These are phyloP conservation scores for Trypanosoma scelopori DNA, from an alignment of 208 protist genomes.

Conservation along the genomic window DNA sequence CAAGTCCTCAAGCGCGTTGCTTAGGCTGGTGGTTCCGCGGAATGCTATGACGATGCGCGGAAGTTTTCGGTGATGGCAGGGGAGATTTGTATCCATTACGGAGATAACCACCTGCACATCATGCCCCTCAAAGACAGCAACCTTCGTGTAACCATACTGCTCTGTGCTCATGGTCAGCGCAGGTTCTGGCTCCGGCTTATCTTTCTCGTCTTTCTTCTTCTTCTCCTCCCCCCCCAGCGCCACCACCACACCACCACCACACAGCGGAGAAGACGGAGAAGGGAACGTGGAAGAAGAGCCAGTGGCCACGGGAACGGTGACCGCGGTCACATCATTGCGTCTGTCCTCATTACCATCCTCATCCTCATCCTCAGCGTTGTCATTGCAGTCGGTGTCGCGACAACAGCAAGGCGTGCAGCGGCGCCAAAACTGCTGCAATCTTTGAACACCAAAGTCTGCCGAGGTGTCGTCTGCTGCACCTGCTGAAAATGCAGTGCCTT, in stretches of 20 bases:
- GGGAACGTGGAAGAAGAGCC: too few relatives aligned
- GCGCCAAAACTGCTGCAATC: conserved; percentile 16
- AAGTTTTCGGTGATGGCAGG: conserved; percentile 38
- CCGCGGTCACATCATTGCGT: neutral
- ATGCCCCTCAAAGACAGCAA: conserved; percentile 61
- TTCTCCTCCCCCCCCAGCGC: too few relatives aligned
- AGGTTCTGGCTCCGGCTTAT: neutral
- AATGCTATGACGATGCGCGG: conserved; percentile 75
- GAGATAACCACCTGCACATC: conserved; percentile 76
- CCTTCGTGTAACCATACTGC: conserved; percentile 67
- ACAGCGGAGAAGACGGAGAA: too few relatives aligned
- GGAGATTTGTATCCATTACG: conserved; percentile 38
- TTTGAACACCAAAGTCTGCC: conserved; percentile 13
- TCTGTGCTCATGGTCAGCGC: conserved; percentile 41
- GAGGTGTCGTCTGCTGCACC: conserved; percentile 10
- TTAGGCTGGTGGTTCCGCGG: conserved; percentile 74
- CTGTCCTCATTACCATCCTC: neutral
- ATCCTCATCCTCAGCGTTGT: neutral
- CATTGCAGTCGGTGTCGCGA: neutral
- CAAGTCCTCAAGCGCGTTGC: conserved; percentile 69
- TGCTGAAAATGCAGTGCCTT: conserved; percentile 27
- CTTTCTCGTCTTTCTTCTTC: too few relatives aligned
- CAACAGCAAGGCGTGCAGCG: conserved; percentile 7
- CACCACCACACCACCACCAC: too few relatives aligned
- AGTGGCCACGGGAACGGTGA: too few relatives aligned